These are phyloP conservation scores for Rhododendron vialii DNA, from an alignment of 148 eudicot species.

Conservation along the genomic window DNA sequence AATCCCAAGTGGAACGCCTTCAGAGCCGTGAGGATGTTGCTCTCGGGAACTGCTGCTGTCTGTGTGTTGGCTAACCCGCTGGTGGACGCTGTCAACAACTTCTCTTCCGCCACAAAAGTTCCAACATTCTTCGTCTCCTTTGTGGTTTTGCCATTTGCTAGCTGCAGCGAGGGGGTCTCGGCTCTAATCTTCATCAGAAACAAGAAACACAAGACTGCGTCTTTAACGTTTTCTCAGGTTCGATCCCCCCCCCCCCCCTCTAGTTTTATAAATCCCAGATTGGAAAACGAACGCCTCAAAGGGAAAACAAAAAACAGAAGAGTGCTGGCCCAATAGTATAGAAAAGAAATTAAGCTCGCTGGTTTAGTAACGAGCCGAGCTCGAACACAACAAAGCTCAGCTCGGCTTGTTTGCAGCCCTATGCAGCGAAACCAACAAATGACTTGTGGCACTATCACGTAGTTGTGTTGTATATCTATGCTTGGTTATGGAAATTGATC, in stretches of 20 bases:
- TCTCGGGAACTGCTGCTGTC: neutral
- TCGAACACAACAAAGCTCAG: too few species aligned
- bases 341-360: too few species aligned
- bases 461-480: neutral
- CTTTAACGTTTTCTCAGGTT: conserved; percentile 8
- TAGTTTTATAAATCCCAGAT: neutral
- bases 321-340: neutral
- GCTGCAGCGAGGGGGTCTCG: conserved; percentile 3
- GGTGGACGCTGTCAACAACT: conserved; percentile 6
- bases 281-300: neutral
- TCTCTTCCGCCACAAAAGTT: conserved; percentile 1
- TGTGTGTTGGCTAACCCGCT: neutral
- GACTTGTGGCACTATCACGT: too few species aligned
- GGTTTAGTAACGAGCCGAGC: too few species aligned
- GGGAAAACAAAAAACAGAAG: too few species aligned
- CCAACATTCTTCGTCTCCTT: conserved; percentile 1
- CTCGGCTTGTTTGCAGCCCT: too few species aligned
- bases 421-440: too few species aligned
- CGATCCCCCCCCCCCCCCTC: neutral
- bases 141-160: neutral
- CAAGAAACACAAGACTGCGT: conserved; percentile 2
- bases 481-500: neutral
- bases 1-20: conserved; percentile 5
- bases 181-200: neutral
- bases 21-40: neutral